Evolutionary conservation across 345 rosid genomes (phyloP), one percentile per base, ranked within the genome.

Genomic region (Eucalyptus victrix): DNA sequence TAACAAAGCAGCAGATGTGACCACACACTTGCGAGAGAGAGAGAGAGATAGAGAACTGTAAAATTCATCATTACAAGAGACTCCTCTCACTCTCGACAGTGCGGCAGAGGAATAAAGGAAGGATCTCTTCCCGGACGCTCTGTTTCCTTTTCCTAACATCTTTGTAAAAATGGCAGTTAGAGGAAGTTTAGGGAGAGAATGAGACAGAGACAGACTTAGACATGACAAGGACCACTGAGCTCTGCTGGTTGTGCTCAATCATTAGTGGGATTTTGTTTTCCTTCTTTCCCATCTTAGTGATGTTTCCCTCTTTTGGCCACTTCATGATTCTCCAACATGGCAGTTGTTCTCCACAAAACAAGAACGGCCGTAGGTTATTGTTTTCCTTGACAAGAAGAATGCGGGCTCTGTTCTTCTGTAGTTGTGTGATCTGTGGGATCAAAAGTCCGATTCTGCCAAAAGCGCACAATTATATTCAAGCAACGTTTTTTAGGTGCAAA

Each of bases 1-100:
- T 62, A 91, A 58, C 90, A 91, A 88, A 91, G 88, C 13, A 87
- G 88, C 86, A 50, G 93, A 94, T 92, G 94, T 92, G 95, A 92
- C 94, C 89, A 89, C 92, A 91, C 92, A 81, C 81, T 92, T 88
- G 80, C 88, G 72, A 87, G 85, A 18, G 28, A 56, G 12, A 23
- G 60, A 56, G 65, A 87, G 28, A 51, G 30, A 53, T 4, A 58
- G 60, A 37, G 60, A 15, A 58, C 83, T 76, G 83, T 9, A 76
- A 76, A 76, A 21, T 76, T 72, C 83, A 76, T 21, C 83, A 30
- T 86, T 89, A 72, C 42, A 49, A 88, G 49, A 88, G 87, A 34
- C 88, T 88, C 65, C 26, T 89, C 89, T 49, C 88, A 86, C 86
- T 87, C 88, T 53, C 47, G 24, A 44, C 37, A 50, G 87, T n/a